Percentiles rank a stretch among this genome's conserved stretches.
These are phyloP conservation scores for Eleusine indica DNA, from an alignment of 176 grass and related monocot genomes.

Conservation along the genomic window DNA sequence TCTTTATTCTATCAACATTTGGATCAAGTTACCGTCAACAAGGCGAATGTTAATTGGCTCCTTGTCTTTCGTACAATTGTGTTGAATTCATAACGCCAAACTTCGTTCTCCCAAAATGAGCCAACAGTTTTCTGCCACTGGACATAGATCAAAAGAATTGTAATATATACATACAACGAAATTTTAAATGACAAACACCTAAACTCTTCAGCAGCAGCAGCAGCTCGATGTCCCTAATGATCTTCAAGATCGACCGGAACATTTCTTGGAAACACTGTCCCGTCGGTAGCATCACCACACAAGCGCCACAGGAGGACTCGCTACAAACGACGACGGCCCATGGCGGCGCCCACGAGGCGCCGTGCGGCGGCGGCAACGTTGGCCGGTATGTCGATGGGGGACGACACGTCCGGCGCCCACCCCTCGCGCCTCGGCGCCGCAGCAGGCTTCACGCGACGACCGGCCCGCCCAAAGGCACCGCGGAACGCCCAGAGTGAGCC, in stretches of 20 bases:
- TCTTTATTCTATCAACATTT: neutral
- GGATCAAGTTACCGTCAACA: neutral
- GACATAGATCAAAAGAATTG: slow-evolving; percentile 1
- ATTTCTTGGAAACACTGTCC: neutral
- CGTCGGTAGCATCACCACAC: neutral
- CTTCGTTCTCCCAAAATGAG: neutral
- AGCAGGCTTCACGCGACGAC: neutral
- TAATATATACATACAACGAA: neutral
- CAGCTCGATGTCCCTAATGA: neutral
- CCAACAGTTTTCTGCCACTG: neutral
- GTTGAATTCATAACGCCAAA: neutral
- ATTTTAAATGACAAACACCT: neutral
- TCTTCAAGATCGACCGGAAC: neutral
- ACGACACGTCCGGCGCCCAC: slow-evolving; percentile 28
- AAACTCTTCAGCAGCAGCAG: neutral
- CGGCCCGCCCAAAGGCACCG: neutral
- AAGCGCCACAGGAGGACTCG: neutral
- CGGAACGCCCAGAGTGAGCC: neutral
- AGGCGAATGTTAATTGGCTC: neutral
- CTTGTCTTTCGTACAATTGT: neutral
- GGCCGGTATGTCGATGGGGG: slow-evolving; percentile 30
- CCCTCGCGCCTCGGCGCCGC: neutral
- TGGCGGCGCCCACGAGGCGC: neutral
- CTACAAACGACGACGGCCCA: neutral
- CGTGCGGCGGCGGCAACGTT: neutral